phyloP scores from a whole-genome alignment of 805 yeast species.

The Candida krabiensis region DNA sequence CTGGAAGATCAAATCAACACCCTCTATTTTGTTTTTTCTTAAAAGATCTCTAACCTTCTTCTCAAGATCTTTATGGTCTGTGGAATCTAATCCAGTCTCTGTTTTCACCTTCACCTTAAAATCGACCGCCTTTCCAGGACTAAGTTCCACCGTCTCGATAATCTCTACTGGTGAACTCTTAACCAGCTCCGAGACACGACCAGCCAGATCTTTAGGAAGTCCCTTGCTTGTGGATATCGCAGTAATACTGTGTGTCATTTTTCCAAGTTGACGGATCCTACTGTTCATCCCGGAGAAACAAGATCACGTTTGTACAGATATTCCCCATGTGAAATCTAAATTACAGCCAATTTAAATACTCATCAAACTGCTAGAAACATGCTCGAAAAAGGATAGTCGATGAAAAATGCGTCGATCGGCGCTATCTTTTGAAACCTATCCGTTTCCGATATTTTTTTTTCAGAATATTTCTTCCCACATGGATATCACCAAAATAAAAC shows the following conservation, averaged over 20 bases:
- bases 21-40: slow-evolving; percentile 25
- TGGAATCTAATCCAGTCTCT: slow-evolving; percentile 17
- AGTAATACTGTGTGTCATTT: slow-evolving; percentile 30
- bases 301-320: no score
- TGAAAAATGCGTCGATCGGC: slow-evolving; percentile 9
- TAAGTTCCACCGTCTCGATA: slow-evolving; percentile 27
- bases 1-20: slow-evolving; percentile 47
- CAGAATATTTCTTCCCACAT: no score
- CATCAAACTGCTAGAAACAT: no score
- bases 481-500: no score
- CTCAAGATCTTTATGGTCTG: slow-evolving; percentile 14
- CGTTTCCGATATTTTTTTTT: no score
- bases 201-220: slow-evolving; percentile 23
- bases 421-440: no score
- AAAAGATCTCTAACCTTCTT: slow-evolving; percentile 14
- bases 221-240: slow-evolving; percentile 27
- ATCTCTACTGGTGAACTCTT: slow-evolving; percentile 32
- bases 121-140: slow-evolving; percentile 41
- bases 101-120: slow-evolving; percentile 27
- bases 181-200: slow-evolving; percentile 26
- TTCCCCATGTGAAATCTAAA: no score
- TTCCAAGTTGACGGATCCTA: neutral
- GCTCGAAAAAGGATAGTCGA: no score
- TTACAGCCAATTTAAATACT: no score
- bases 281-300: no score